Conservation (phyloP, 257 asterid species). For the Solanum tarijense region DNA sequence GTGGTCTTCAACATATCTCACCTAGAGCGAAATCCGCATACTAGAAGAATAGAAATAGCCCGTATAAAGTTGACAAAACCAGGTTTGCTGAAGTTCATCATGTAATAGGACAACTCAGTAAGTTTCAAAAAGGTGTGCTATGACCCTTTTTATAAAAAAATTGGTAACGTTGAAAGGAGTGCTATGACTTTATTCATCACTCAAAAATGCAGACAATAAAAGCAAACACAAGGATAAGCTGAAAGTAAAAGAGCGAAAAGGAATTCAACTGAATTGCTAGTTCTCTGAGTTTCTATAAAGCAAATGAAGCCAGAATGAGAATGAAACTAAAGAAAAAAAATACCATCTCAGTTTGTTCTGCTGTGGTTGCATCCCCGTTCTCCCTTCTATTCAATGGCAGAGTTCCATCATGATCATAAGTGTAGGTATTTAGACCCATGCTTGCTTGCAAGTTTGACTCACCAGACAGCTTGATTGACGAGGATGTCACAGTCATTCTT, state of each 20-base stretch:
- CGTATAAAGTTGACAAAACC: neutral
- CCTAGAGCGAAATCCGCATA: neutral
- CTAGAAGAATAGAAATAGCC: neutral
- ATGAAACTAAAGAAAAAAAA: neutral
- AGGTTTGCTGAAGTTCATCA: neutral
- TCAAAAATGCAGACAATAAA: neutral
- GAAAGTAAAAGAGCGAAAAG: neutral
- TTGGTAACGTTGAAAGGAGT: neutral
- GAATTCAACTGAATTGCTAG: neutral
- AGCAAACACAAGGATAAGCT: neutral
- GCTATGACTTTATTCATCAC: neutral
- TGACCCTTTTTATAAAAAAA: neutral
- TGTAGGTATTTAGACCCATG: slow-evolving; percentile 18
- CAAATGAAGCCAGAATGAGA: neutral
- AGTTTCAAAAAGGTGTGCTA: neutral
- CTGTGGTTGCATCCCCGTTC: slow-evolving; percentile 16
- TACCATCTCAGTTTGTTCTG: slow-evolving; percentile 46
- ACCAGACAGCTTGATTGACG: slow-evolving; percentile 16
- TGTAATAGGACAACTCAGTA: neutral
- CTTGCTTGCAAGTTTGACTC: slow-evolving; percentile 17
- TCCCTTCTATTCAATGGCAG: slow-evolving; percentile 19
- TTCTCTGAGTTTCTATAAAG: neutral
- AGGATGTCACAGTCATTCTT: slow-evolving; percentile 15
- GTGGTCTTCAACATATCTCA: neutral
- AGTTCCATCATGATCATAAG: slow-evolving; percentile 16